Percentiles rank a stretch among this genome's conserved stretches.
Evolutionary conservation across 257 asterid genomes (phyloP).

Genomic region (Asclepias syriaca): DNA sequence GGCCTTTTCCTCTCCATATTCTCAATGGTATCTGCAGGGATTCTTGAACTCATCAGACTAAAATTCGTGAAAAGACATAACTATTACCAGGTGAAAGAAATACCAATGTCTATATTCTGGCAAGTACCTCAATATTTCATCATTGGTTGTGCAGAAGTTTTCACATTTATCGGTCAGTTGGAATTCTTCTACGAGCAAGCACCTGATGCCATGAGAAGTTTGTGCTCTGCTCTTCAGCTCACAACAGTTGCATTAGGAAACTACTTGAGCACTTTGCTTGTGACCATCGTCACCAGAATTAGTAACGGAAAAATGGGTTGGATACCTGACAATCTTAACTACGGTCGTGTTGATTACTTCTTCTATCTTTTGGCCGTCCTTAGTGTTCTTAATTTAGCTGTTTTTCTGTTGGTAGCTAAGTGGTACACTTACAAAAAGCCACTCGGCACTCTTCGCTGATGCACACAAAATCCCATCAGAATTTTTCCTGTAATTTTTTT

Average conservation of each 20-base stretch:
- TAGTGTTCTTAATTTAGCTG: slow-evolving; percentile 52
- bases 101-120: slow-evolving; percentile 65
- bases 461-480: no score
- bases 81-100: slow-evolving; percentile 24
- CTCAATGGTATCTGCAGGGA: slow-evolving; percentile 57
- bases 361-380: slow-evolving; percentile 47
- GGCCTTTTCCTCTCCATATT: slow-evolving; percentile 66
- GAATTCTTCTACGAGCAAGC: slow-evolving; percentile 84
- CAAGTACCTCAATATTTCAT: slow-evolving; percentile 69
- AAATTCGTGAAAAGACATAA: slow-evolving; percentile 40
- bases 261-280: slow-evolving; percentile 51
- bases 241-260: slow-evolving; percentile 57
- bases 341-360: slow-evolving; percentile 55
- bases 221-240: slow-evolving; percentile 53
- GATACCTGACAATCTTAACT: slow-evolving; percentile 57
- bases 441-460: slow-evolving; percentile 34
- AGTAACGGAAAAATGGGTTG: slow-evolving; percentile 54
- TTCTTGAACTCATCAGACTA: slow-evolving; percentile 50
- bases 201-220: slow-evolving; percentile 67
- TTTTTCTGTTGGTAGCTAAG: slow-evolving; percentile 39
- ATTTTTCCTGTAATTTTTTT: no score
- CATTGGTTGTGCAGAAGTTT: slow-evolving; percentile 72
- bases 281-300: slow-evolving; percentile 40
- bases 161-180: slow-evolving; percentile 59
- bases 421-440: slow-evolving; percentile 53